Percentiles rank a stretch among this genome's conserved stretches.
Conservation (phyloP, 1,284 basidiomycete genomes). For the Violaceomyces palustris region DNA sequence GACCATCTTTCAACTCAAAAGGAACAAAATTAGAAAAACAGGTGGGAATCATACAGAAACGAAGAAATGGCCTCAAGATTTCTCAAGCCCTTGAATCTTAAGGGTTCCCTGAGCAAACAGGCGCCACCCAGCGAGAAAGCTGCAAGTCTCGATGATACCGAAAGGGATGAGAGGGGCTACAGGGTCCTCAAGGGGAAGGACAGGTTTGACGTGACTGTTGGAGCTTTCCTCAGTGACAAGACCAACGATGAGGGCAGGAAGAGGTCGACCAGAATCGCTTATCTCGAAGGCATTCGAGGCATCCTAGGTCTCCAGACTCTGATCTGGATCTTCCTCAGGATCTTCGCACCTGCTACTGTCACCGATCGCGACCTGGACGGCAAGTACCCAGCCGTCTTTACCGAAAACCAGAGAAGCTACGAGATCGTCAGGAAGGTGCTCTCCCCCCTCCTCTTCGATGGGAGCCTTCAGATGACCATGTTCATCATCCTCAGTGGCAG, state of each 20-base stretch:
- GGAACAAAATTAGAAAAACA: too few relatives aligned
- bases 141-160: conserved; percentile 22
- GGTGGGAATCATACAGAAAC: too few relatives aligned
- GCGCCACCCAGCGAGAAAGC: conserved; percentile 10
- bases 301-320: conserved; percentile 31
- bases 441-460: conserved; percentile 32
- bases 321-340: conserved; percentile 38
- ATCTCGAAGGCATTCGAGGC: conserved; percentile 32
- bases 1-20: too few relatives aligned
- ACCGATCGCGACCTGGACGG: conserved; percentile 26
- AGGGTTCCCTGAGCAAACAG: conserved; percentile 33
- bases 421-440: conserved; percentile 31
- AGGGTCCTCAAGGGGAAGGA: conserved; percentile 10
- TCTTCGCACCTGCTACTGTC: conserved; percentile 38
- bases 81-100: conserved; percentile 16
- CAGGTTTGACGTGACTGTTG: conserved; percentile 13
- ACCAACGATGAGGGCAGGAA: conserved; percentile 18
- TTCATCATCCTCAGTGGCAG: conserved; percentile 35
- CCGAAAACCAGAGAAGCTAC: too few relatives aligned
- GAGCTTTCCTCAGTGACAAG: conserved; percentile 7
- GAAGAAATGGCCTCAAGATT: too few relatives aligned
- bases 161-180: conserved; percentile 29
- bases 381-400: conserved; percentile 22
- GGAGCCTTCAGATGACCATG: conserved; percentile 26
- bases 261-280: conserved; percentile 5